Evolutionary conservation across 768 basidiomycete species (phyloP).

Genomic region (Gymnopilus junonius): DNA sequence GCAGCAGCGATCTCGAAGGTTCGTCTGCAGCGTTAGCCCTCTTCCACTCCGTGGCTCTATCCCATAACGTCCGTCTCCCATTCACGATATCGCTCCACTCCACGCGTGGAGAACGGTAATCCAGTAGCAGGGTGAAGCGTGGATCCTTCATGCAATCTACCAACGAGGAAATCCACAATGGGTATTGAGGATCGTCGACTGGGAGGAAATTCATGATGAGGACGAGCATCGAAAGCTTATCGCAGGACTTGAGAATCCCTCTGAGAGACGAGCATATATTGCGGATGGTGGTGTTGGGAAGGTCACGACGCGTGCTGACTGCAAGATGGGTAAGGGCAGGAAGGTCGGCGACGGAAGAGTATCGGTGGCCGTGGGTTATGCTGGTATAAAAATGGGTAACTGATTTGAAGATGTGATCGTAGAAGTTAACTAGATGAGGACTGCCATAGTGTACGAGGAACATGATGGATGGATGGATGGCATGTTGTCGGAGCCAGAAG

Average conservation of each 20-base stretch:
- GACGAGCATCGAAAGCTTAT: conserved; percentile 21
- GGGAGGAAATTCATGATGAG: conserved; percentile 18
- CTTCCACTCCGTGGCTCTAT: conserved; percentile 21
- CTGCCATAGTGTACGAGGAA: conserved; percentile 38
- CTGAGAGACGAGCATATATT: conserved; percentile 20
- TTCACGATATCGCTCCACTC: conserved; percentile 28
- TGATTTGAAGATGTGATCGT: conserved; percentile 35
- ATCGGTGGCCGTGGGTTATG: conserved; percentile 32
- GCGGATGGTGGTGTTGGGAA: conserved; percentile 18
- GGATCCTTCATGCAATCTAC: conserved; percentile 19
- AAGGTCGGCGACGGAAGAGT: conserved; percentile 35
- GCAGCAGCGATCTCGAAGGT: not conserved
- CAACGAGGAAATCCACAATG: conserved; percentile 18
- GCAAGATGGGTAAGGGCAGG: conserved; percentile 38
- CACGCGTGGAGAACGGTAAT: conserved; percentile 21
- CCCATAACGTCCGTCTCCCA: conserved; percentile 21
- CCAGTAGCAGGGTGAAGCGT: conserved; percentile 27
- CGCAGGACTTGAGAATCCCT: conserved; percentile 19
- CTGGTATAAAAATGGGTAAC: conserved; percentile 41
- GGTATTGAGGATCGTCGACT: conserved; percentile 2
- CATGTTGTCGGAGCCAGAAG: conserved; percentile 37
- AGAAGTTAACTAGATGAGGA: conserved; percentile 37
- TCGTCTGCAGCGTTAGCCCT: not conserved
- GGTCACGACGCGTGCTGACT: conserved; percentile 31
- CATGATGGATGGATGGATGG: conserved; percentile 32